These are phyloP conservation scores for Verticillium alfalfae DNA, from an alignment of 2,329 filamentous ascomycete genomes.

Conservation along the genomic window DNA sequence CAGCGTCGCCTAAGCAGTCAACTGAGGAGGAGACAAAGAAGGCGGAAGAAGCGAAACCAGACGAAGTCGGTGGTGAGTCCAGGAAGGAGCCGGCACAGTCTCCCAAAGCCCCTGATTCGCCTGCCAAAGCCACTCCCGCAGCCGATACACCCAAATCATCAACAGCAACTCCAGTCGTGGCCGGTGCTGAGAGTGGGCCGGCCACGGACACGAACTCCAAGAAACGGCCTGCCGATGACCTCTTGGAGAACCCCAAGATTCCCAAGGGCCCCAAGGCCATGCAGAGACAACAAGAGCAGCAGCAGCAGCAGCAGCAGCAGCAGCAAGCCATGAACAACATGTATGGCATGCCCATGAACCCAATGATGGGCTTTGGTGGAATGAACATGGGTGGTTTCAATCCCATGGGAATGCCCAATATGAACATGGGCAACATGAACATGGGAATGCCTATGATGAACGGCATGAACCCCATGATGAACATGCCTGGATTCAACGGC, in stretches of 20 bases:
- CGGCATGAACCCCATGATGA: constrained; percentile 20
- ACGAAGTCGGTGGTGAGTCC: constrained; percentile 12
- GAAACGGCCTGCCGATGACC: constrained; percentile 79
- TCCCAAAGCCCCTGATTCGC: constrained; percentile 5
- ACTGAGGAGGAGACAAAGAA: constrained; percentile 6
- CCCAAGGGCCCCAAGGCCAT: constrained; percentile 62
- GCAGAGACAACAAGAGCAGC: constrained; percentile 49
- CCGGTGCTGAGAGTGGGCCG: constrained; percentile 15
- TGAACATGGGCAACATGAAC: constrained; percentile 15
- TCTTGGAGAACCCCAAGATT: constrained; percentile 57
- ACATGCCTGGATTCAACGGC: constrained; percentile 24
- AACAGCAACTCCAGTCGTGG: constrained; percentile 19
- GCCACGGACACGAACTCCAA: constrained; percentile 42
- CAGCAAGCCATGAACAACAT: constrained; percentile 40
- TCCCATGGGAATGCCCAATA: constrained; percentile 26
- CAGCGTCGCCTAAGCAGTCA: constrained; percentile 20
- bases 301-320: constrained; percentile 39
- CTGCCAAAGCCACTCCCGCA: constrained; percentile 27
- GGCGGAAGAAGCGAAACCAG: constrained; percentile 8
- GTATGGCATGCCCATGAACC: constrained; percentile 20
- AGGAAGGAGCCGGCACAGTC: constrained; percentile 14
- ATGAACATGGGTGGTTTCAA: constrained; percentile 18
- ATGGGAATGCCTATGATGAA: constrained; percentile 16
- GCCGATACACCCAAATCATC: constrained; percentile 25
- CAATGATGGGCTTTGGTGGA: constrained; percentile 17